Evolutionary conservation across 2,329 filamentous ascomycete genomes (phyloP), one percentile per base, ranked within the genome.

Genomic region (Fusarium sp.): DNA sequence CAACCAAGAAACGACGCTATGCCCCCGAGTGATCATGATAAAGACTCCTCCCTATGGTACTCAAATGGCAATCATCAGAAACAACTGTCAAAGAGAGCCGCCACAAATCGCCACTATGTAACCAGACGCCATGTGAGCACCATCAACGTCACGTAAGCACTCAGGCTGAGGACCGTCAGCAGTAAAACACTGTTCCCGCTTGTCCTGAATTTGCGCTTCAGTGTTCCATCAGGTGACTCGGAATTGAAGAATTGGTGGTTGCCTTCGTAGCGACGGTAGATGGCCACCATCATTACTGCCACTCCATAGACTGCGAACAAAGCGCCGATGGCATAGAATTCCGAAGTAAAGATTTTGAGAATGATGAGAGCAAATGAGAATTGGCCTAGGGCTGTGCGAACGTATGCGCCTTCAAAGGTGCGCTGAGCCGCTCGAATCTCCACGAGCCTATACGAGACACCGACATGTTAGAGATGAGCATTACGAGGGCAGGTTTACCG

Each of bases 251-350:
- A 98, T 83, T 98, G 96, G 74, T 91, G 90, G 80, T 98, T 98
- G 66, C 96, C 95, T 83, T 98, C 94, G 80, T 95, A 94, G 63
- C 96, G 91, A 67, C 96, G 90, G 83, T 97, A 97, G 63, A 94
- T 86, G 77, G 94, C 93, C 69, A 97, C 94, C 29, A 94, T 87
- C 80, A 98, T 86, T 57, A 99, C 90, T 8, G 94, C 94, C 5
- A 92, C 91, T 14, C 96, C 96, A 80, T 98, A 98, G 58, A 94
- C 92, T 50, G 96, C 95, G 81, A 98, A 98, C 35, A 99, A 87
- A 8, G 96, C 96, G n/a, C 96, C 96, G 72, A 98, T 98, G 76
- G 93, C 91, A 84, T 98, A 98, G 86, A 99, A 98, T 81, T 98
- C 96, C 62, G 92, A 90, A 10, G 95, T 98, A 85, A 99, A 98